phyloP scores from a whole-genome alignment of 352 stramenopile species.

The Sclerospora graminicola region DNA sequence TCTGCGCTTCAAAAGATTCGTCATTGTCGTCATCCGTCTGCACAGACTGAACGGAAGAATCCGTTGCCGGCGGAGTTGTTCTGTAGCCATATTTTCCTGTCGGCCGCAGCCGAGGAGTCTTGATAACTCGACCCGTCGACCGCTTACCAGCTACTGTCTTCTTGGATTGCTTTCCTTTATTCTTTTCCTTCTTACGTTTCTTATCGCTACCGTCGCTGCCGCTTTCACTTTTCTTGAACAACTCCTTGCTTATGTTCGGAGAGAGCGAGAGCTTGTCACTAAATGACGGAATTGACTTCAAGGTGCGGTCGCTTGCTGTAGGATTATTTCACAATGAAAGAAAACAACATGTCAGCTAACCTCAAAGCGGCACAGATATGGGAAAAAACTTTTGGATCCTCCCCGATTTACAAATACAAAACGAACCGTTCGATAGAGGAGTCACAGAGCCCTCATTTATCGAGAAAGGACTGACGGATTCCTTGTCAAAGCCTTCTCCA shows the following conservation, averaged over 20 bases:
- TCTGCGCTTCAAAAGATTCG: conserved; percentile 39
- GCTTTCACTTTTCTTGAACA: conserved; percentile 35
- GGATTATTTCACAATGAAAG: background rate
- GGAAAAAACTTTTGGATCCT: too few species aligned
- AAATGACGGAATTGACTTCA: conserved; percentile 47
- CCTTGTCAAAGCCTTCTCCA: conserved; percentile 33
- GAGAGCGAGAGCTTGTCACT: conserved; percentile 38
- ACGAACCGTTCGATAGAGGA: conserved; percentile 50
- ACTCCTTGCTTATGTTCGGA: conserved; percentile 37
- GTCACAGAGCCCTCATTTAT: conserved; percentile 51
- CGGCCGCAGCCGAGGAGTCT: conserved; percentile 13
- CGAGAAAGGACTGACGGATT: conserved; percentile 43
- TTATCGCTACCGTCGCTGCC: conserved; percentile 22
- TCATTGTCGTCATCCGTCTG: conserved; percentile 50
- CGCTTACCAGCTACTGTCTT: conserved; percentile 14
- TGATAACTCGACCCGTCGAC: conserved; percentile 16
- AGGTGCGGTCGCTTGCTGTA: conserved; percentile 49
- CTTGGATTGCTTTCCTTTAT: conserved; percentile 23
- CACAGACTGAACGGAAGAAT: conserved; percentile 29
- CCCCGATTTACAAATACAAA: background rate
- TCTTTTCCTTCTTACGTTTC: conserved; percentile 15
- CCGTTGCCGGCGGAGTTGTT: conserved; percentile 26
- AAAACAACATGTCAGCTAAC: conserved; percentile 4
- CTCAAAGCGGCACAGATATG: background rate
- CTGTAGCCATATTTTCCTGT: conserved; percentile 45